Evolutionary conservation across 768 basidiomycete species (phyloP).

Genomic region (Amylocystis lapponica): DNA sequence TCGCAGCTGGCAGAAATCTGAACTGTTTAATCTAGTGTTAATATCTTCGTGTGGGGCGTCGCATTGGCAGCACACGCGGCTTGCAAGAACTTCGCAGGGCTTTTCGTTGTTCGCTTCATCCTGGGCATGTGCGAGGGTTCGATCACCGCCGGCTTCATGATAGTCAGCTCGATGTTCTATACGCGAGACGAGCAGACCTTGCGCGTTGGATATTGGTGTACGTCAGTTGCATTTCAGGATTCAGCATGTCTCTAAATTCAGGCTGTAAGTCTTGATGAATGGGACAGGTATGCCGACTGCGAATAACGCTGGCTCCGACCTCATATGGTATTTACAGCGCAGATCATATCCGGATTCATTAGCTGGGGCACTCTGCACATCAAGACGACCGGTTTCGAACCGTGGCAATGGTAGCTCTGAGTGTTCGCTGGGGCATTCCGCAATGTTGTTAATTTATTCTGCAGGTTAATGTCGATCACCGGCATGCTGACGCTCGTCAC

Average conservation of each 20-base stretch:
- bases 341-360: slow-evolving; percentile 65
- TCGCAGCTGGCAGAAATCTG: background rate
- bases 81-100: slow-evolving; percentile 60
- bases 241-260: background rate
- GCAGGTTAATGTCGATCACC: slow-evolving; percentile 66
- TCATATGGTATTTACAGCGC: slow-evolving; percentile 34
- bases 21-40: slow-evolving; percentile 36
- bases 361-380: slow-evolving; percentile 66
- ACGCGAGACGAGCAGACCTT: slow-evolving; percentile 64
- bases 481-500: slow-evolving; percentile 51
- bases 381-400: slow-evolving; percentile 47
- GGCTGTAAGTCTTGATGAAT: slow-evolving; percentile 61
- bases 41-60: slow-evolving; percentile 63
- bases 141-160: slow-evolving; percentile 72
- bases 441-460: slow-evolving; percentile 8
- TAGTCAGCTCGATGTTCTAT: slow-evolving; percentile 76
- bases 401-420: slow-evolving; percentile 61
- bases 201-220: slow-evolving; percentile 75
- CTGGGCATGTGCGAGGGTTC: slow-evolving; percentile 69
- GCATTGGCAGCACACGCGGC: slow-evolving; percentile 60
- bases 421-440: background rate
- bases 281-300: slow-evolving; percentile 59
- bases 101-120: slow-evolving; percentile 58
- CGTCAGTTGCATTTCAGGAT: slow-evolving; percentile 21
- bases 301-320: too few relatives aligned